Percentiles rank a stretch among this genome's conserved stretches.
Conservation (phyloP, 2,329 filamentous ascomycete genomes). For the Neurospora sp. region DNA sequence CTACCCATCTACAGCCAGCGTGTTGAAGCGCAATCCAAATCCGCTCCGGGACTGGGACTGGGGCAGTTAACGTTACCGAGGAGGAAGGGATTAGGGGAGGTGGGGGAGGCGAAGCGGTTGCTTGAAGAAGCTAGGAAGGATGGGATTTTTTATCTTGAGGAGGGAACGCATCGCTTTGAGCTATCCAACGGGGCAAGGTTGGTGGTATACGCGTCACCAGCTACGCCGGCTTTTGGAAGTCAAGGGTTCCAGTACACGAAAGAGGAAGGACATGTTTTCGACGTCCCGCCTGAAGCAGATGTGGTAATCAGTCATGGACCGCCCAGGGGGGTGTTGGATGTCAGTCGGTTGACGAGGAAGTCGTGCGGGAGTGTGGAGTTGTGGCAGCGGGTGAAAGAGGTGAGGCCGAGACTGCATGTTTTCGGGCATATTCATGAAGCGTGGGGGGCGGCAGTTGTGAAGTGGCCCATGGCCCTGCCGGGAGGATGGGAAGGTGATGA, state of each 20-base stretch:
- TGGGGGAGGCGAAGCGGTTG: constrained; percentile 30
- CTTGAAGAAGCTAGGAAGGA: constrained; percentile 18
- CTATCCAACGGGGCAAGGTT: constrained; percentile 40
- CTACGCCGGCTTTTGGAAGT: constrained; percentile 34
- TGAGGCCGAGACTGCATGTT: constrained; percentile 36
- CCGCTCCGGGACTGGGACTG: not conserved
- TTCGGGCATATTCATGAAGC: constrained; percentile 9
- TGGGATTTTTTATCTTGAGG: constrained; percentile 38
- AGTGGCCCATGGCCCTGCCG: not conserved
- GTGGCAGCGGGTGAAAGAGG: not conserved
- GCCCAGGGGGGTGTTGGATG: constrained; percentile 40
- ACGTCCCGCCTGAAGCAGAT: constrained; percentile 28
- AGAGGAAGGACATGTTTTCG: constrained; percentile 27
- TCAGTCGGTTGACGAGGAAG: constrained; percentile 13
- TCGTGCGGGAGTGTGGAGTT: not conserved
- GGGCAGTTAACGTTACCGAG: not conserved
- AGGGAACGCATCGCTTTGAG: constrained; percentile 37
- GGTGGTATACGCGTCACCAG: constrained; percentile 43
- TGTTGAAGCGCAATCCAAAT: not conserved
- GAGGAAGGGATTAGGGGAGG: not conserved
- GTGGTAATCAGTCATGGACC: constrained; percentile 47
- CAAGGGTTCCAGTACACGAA: constrained; percentile 42
- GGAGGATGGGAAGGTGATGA: not conserved
- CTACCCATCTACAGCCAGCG: constrained; percentile 21
- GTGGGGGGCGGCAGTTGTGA: not conserved